phyloP scores from a whole-genome alignment of 225 moss, liverwort and hornwort species.

The Rhytidiadelphus loreus region DNA sequence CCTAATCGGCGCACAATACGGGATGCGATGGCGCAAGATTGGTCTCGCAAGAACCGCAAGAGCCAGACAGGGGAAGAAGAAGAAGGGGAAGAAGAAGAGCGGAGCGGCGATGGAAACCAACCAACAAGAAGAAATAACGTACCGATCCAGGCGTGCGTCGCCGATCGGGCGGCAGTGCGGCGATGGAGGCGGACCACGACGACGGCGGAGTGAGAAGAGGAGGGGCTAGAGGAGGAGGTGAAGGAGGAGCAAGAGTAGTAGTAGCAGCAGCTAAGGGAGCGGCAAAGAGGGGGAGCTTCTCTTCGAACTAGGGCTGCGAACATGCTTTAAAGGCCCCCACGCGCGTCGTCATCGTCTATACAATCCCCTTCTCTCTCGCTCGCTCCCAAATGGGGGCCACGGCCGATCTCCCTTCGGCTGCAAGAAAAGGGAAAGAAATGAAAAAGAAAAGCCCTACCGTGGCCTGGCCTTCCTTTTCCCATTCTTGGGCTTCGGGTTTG shows the following conservation, averaged over 20 bases:
- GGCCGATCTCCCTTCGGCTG: not conserved
- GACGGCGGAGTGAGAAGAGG: not conserved
- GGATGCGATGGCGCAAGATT: not conserved
- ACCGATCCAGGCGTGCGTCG: conserved; percentile 5
- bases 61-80: not conserved
- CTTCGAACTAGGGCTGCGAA: not conserved
- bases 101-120: not conserved
- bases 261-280: not conserved
- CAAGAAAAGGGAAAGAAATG: not conserved
- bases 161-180: not conserved
- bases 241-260: not conserved
- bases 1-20: conserved; percentile 2
- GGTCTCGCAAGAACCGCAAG: not conserved
- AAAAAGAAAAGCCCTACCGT: not conserved
- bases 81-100: too few relatives aligned
- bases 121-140: not conserved
- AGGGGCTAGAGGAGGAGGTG: not conserved
- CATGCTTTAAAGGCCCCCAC: not conserved
- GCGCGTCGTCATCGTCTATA: not conserved
- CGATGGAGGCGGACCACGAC: not conserved
- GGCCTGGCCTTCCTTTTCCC: too few relatives aligned
- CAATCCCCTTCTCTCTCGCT: not conserved
- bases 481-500: not conserved
- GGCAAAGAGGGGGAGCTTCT: not conserved
- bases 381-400: not conserved